A percentile compares a stretch with the other conserved stretches of the same genome.
phyloP scores from a whole-genome alignment of 169 alveolate genomes.

The Neospora caninum region DNA sequence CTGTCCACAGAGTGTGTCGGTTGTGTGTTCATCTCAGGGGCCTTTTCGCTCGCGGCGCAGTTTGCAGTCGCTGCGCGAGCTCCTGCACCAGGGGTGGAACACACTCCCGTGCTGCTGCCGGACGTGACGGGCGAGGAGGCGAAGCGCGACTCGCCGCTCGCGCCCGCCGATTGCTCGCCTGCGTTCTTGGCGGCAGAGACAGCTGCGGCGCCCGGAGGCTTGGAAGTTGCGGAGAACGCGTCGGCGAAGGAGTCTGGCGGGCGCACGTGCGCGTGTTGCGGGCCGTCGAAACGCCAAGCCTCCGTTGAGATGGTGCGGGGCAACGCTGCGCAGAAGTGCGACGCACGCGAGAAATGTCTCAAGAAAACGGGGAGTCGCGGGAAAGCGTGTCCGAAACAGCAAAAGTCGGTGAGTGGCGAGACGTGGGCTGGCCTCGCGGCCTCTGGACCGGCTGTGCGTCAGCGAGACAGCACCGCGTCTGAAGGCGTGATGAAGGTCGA shows the following conservation, averaged over 20 bases:
- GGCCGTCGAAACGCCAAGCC: too few relatives aligned
- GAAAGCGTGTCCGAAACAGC: too few relatives aligned
- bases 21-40: neutral
- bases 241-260: neutral
- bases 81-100: constrained; percentile 26
- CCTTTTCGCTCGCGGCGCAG: constrained; percentile 29
- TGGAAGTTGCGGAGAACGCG: neutral
- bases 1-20: too few relatives aligned
- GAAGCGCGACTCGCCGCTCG: neutral
- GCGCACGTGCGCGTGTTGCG: too few relatives aligned
- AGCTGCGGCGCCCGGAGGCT: constrained; percentile 6
- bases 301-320: neutral
- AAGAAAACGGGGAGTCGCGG: too few relatives aligned
- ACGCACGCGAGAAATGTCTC: neutral
- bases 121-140: neutral
- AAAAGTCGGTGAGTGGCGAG: neutral
- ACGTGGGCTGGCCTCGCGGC: neutral
- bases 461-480: neutral
- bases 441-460: too few relatives aligned
- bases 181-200: constrained; percentile 16
- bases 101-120: constrained; percentile 27
- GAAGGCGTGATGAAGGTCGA: neutral
- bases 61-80: constrained; percentile 28
- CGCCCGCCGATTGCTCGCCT: neutral
- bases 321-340: neutral